These are phyloP conservation scores for Hsuehochloa calcarea DNA, from an alignment of 176 grass and related monocot genomes.

Conservation along the genomic window DNA sequence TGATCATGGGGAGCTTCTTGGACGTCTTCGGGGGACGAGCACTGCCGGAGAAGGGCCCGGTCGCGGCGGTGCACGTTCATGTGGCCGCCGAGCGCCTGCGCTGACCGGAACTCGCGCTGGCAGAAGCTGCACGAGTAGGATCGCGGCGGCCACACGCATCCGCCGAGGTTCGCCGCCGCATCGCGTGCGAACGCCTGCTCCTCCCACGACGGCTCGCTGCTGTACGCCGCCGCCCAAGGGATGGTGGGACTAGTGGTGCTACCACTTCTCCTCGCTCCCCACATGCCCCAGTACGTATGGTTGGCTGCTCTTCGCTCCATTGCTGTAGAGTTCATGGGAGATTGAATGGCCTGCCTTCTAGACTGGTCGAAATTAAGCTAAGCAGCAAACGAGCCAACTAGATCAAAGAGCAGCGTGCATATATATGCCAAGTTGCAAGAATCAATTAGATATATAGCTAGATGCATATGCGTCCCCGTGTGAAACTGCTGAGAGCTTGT, in stretches of 20 bases:
- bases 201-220: slow-evolving; percentile 61
- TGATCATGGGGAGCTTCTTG: neutral
- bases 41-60: slow-evolving; percentile 61
- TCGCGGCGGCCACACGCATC: slow-evolving; percentile 83
- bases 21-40: neutral
- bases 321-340: slow-evolving; percentile 17
- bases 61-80: slow-evolving; percentile 97
- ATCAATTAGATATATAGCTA: neutral
- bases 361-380: neutral
- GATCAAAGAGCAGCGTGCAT: neutral
- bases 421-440: neutral
- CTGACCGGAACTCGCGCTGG: slow-evolving; percentile 81
- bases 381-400: neutral
- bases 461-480: neutral
- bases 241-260: neutral
- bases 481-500: neutral
- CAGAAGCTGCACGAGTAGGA: slow-evolving; percentile 93
- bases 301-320: slow-evolving; percentile 42
- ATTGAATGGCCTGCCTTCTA: neutral
- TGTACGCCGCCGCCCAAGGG: slow-evolving; percentile 12
- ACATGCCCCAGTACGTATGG: neutral
- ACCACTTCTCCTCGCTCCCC: slow-evolving; percentile 1
- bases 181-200: slow-evolving; percentile 84
- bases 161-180: slow-evolving; percentile 47
- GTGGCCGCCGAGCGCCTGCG: slow-evolving; percentile 93